Percentiles rank a stretch among this genome's conserved stretches.
Evolutionary conservation across 169 alveolate genomes (phyloP).

Genomic region (Perkinsus marinus): DNA sequence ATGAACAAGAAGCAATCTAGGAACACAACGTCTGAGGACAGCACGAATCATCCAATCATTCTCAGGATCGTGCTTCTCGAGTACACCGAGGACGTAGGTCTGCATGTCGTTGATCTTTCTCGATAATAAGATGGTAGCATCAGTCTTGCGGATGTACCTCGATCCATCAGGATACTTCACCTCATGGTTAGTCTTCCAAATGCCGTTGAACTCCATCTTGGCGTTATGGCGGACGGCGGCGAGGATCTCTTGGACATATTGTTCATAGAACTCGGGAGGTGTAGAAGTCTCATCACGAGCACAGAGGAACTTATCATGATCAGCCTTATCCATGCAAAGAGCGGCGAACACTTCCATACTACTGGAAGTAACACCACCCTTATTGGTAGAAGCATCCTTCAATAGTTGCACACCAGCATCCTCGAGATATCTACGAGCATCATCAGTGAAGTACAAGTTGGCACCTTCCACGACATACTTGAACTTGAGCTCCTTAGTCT

Average conservation of each 20-base stretch:
- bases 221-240: conserved; percentile 11
- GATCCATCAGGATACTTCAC: no score
- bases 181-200: conserved; percentile 12
- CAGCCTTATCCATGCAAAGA: conserved; percentile 28
- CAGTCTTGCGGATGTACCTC: no score
- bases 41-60: no score
- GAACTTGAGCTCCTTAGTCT: conserved; percentile 12
- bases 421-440: conserved; percentile 53
- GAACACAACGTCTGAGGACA: conserved; percentile 31
- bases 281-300: background rate
- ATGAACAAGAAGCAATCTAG: conserved; percentile 34
- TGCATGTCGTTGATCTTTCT: no score
- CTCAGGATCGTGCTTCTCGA: no score
- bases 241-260: conserved; percentile 4
- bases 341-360: conserved; percentile 65
- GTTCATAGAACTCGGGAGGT: conserved; percentile 1
- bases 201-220: conserved; percentile 7
- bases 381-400: conserved; percentile 61
- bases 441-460: conserved; percentile 63
- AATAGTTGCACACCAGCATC: conserved; percentile 47
- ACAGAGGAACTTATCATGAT: background rate
- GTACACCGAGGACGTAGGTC: no score
- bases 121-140: no score
- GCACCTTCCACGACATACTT: conserved; percentile 68
- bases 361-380: conserved; percentile 70